Percentiles rank a stretch among this genome's conserved stretches.
phyloP scores from a whole-genome alignment of 2,329 filamentous ascomycete genomes.

The Leptographium flavum region DNA sequence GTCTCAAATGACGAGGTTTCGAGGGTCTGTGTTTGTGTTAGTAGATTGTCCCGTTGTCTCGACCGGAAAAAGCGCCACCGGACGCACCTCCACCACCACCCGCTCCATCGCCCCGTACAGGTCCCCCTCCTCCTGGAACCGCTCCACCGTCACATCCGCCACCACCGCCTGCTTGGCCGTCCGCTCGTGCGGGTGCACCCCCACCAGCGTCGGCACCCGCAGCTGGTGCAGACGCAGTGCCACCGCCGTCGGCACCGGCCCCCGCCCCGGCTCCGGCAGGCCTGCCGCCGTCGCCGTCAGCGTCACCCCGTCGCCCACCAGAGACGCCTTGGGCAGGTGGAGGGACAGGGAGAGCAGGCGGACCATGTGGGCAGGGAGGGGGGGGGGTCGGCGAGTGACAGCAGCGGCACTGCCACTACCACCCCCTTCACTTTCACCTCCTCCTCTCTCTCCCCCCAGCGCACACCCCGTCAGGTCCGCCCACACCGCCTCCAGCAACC shows the following conservation, averaged over 20 bases:
- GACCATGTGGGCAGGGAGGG: no score
- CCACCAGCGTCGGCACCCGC: conserved; percentile 52
- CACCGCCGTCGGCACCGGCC: conserved; percentile 4
- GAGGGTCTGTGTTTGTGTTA: conserved; percentile 23
- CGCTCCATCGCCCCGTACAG: conserved; percentile 41
- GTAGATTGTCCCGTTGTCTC: conserved; percentile 21
- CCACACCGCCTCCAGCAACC: conserved; percentile 24
- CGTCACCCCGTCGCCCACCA: conserved; percentile 10
- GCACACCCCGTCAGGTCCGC: conserved; percentile 19
- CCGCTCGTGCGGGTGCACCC: conserved; percentile 60
- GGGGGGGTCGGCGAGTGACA: no score
- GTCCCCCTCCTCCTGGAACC: conserved; percentile 30
- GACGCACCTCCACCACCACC: conserved; percentile 38
- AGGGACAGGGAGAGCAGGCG: conserved; percentile 37
- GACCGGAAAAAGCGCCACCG: conserved; percentile 15
- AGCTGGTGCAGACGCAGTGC: conserved; percentile 39
- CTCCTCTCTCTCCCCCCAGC: no score
- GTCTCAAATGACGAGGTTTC: conserved; percentile 45
- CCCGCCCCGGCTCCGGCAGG: background rate
- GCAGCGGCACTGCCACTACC: no score
- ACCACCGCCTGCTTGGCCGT: conserved; percentile 12
- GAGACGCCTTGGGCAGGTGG: conserved; percentile 52
- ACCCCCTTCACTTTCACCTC: no score
- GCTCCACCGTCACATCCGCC: conserved; percentile 32
- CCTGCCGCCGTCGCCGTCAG: conserved; percentile 7